These are phyloP conservation scores for Orbilia oligospora DNA, from an alignment of 2,329 filamentous ascomycete genomes.

Conservation along the genomic window DNA sequence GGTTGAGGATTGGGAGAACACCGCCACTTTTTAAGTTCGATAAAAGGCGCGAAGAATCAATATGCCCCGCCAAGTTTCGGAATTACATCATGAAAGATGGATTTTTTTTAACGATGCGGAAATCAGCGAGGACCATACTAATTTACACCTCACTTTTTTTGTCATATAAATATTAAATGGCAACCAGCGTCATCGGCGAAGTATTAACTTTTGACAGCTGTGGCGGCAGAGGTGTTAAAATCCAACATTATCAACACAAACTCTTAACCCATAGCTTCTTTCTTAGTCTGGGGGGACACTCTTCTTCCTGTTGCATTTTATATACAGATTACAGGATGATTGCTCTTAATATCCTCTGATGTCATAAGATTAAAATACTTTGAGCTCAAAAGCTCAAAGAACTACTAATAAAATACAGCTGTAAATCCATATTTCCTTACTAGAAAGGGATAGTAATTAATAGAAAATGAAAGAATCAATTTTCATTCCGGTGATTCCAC, in stretches of 20 bases:
- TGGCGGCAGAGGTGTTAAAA: slow-evolving; percentile 6
- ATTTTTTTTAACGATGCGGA: slow-evolving; percentile 11
- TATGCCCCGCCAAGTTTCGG: slow-evolving; percentile 29
- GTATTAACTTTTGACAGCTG: background rate
- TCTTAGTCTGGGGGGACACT: too few species aligned
- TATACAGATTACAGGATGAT: background rate
- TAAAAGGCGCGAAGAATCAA: background rate
- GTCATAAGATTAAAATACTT: background rate
- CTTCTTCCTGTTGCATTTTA: slow-evolving; percentile 6
- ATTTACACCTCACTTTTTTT: slow-evolving; percentile 17
- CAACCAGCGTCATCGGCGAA: background rate
- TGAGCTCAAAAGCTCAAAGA: background rate
- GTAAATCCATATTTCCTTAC: background rate
- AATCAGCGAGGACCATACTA: background rate
- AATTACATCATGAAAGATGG: slow-evolving; percentile 26
- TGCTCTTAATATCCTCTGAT: slow-evolving; percentile 1
- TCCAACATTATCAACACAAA: slow-evolving; percentile 24
- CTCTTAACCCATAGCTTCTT: background rate
- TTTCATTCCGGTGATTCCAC: too few species aligned
- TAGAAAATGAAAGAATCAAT: too few species aligned
- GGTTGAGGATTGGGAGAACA: slow-evolving; percentile 14
- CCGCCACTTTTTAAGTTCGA: slow-evolving; percentile 14
- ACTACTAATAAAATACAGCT: background rate
- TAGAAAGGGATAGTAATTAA: too few species aligned
- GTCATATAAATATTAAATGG: slow-evolving; percentile 26